A percentile compares a stretch with the other conserved stretches of the same genome.
These are phyloP conservation scores for Porphyra umbilicalis DNA, from an alignment of 31 red algal species.

Conservation along the genomic window DNA sequence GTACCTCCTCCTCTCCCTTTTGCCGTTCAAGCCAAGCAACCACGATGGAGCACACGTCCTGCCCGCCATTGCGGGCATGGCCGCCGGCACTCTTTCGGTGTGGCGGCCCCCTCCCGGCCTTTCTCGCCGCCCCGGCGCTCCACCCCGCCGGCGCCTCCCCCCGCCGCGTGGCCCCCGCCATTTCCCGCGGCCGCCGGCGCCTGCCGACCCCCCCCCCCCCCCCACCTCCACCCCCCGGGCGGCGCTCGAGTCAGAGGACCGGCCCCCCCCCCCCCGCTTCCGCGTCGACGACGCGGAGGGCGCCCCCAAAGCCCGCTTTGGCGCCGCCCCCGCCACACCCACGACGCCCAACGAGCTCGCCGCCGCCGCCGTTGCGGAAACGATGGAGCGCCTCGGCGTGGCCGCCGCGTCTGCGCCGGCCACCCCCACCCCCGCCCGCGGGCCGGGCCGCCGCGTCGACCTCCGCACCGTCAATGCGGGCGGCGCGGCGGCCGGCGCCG, in stretches of 20 bases:
- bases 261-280: background rate
- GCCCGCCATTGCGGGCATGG: background rate
- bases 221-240: background rate
- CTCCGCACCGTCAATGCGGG: background rate
- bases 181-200: background rate
- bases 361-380: background rate
- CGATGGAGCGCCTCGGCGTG: background rate
- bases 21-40: too few relatives aligned
- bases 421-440: background rate
- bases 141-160: background rate
- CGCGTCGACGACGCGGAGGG: background rate
- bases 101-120: background rate
- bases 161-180: background rate
- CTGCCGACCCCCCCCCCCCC: background rate
- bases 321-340: background rate
- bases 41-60: too few relatives aligned
- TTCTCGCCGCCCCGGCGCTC: background rate
- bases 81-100: background rate
- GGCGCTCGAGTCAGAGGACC: background rate
- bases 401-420: background rate
- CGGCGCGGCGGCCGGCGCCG: background rate
- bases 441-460: background rate
- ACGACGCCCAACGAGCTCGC: background rate
- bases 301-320: background rate
- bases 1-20: background rate